A percentile compares a stretch with the other conserved stretches of the same genome.
Evolutionary conservation across 2,329 filamentous ascomycete species (phyloP).

Genomic region (Exophiala aquamarina): DNA sequence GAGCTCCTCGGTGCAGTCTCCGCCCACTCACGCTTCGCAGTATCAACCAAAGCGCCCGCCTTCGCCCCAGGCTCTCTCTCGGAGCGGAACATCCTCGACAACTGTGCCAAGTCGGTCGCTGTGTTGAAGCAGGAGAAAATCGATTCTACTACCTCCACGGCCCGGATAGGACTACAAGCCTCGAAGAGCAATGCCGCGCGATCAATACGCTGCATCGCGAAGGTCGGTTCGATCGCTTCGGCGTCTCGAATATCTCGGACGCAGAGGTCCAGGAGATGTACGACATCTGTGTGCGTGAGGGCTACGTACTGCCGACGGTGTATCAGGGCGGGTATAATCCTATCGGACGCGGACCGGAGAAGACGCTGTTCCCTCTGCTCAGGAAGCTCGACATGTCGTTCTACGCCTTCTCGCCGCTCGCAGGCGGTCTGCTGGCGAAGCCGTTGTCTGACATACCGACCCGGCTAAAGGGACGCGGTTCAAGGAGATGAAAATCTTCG

Average conservation of each 20-base stretch:
- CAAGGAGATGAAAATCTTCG: constrained; percentile 29
- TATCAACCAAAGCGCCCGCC: constrained; percentile 23
- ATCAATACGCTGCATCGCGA: constrained; percentile 33
- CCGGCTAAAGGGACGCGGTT: constrained; percentile 32
- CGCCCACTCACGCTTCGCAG: constrained; percentile 11
- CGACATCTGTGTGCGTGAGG: constrained; percentile 35
- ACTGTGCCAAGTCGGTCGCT: constrained; percentile 2
- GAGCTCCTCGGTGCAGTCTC: constrained; percentile 9
- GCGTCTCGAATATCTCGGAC: constrained; percentile 38
- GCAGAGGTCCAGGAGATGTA: constrained; percentile 34
- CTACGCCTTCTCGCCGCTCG: constrained; percentile 30
- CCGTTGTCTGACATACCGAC: constrained; percentile 29
- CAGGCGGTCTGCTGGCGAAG: constrained; percentile 36
- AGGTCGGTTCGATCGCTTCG: constrained; percentile 35
- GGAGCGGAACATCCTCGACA: constrained; percentile 11
- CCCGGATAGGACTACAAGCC: constrained; percentile 35
- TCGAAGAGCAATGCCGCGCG: constrained; percentile 36
- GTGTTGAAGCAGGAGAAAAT: constrained; percentile 26
- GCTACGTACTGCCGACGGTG: constrained; percentile 36
- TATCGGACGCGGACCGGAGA: constrained; percentile 36
- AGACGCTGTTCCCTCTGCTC: constrained; percentile 35
- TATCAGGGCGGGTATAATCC: constrained; percentile 43
- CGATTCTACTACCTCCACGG: constrained; percentile 38
- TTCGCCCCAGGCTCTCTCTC: constrained; percentile 8
- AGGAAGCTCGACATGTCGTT: constrained; percentile 32